phyloP scores from a whole-genome alignment of 208 protist species.

The Trypanosomatidae sp. region DNA sequence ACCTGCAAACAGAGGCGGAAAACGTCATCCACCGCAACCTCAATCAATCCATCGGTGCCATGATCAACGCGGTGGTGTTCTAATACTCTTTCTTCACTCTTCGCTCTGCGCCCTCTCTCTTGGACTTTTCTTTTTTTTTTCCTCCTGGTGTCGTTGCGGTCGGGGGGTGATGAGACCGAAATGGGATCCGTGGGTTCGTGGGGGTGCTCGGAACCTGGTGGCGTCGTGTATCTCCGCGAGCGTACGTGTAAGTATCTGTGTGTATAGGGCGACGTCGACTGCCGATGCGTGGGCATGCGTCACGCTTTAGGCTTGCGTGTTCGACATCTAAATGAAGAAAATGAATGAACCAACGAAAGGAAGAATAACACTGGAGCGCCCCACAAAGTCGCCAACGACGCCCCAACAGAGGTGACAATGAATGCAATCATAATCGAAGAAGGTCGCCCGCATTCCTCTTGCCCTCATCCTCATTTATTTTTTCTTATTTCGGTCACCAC shows the following conservation, averaged over 20 bases:
- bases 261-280: background rate
- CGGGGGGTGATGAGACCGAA: background rate
- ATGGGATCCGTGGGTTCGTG: background rate
- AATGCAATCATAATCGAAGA: background rate
- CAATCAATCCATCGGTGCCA: conserved; percentile 81
- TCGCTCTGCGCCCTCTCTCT: background rate
- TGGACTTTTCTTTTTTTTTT: conserved; percentile 1
- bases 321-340: background rate
- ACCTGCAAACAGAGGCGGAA: conserved; percentile 80
- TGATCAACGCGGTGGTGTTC: conserved; percentile 90
- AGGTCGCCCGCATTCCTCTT: background rate
- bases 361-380: background rate
- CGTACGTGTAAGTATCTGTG: background rate
- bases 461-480: background rate
- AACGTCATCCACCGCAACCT: conserved; percentile 78
- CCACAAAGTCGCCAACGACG: background rate
- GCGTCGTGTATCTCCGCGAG: background rate
- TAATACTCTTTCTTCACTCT: conserved; percentile 31
- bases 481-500: background rate
- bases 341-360: background rate
- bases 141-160: background rate
- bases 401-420: background rate
- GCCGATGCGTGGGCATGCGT: background rate
- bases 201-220: background rate
- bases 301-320: background rate